Evolutionary conservation across 768 basidiomycete genomes (phyloP).

Genomic region (Termitomyces sp.): DNA sequence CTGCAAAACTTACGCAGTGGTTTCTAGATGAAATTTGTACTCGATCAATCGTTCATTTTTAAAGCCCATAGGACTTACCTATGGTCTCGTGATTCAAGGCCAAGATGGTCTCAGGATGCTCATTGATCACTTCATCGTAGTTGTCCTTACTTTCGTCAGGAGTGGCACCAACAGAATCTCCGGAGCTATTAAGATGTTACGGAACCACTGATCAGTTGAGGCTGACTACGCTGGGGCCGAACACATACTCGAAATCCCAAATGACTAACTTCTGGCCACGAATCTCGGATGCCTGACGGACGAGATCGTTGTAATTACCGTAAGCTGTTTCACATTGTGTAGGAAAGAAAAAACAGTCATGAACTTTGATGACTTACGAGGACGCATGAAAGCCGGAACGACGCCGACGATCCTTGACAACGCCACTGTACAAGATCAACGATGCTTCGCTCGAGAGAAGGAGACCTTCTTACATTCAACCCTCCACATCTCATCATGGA

Average conservation of each 20-base stretch:
- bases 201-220: neutral
- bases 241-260: conserved; percentile 27
- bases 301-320: conserved; percentile 42
- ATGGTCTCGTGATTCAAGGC: conserved; percentile 38
- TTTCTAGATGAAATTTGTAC: conserved; percentile 17
- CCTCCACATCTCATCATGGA: conserved; percentile 39
- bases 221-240: neutral
- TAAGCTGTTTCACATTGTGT: conserved; percentile 24
- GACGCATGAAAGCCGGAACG: conserved; percentile 41
- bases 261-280: conserved; percentile 30
- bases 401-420: conserved; percentile 35
- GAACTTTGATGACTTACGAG: conserved; percentile 22
- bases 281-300: conserved; percentile 27
- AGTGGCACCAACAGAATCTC: conserved; percentile 31
- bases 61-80: conserved; percentile 15
- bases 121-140: conserved; percentile 22
- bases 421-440: conserved; percentile 25
- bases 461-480: conserved; percentile 30
- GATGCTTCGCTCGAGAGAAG: neutral
- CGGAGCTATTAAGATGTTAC: conserved; percentile 22
- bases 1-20: conserved; percentile 25
- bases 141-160: conserved; percentile 22
- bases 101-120: conserved; percentile 29
- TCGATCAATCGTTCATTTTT: neutral
- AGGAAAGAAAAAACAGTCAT: neutral